Conservation (phyloP, 2,329 filamentous ascomycete genomes). For the Orbilia javanica region DNA sequence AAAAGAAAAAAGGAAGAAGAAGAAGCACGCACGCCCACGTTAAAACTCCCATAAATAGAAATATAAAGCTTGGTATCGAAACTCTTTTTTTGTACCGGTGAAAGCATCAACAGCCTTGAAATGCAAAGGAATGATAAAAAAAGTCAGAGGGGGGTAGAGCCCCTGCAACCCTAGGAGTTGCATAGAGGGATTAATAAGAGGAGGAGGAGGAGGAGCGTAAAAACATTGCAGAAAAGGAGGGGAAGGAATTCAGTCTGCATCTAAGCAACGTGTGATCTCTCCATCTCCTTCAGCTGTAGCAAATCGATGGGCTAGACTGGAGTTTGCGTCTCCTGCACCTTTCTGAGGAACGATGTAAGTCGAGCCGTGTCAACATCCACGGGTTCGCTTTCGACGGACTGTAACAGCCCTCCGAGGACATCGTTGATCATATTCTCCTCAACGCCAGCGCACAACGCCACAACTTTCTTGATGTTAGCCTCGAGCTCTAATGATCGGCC, state of each 20-base stretch:
- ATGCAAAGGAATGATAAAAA: conserved; percentile 19
- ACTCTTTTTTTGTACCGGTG: conserved; percentile 27
- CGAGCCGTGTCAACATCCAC: conserved; percentile 80
- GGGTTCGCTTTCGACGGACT: conserved; percentile 89
- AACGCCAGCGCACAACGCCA: conserved; percentile 86
- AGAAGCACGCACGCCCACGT: conserved; percentile 14
- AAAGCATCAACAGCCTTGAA: conserved; percentile 36
- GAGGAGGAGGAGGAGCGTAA: not conserved
- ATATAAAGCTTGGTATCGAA: conserved; percentile 50
- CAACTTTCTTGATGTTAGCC: conserved; percentile 86
- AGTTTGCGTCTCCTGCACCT: conserved; percentile 74
- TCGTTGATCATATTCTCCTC: conserved; percentile 83
- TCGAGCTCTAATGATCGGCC: conserved; percentile 86
- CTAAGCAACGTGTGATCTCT: conserved; percentile 10
- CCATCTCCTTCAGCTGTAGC: conserved; percentile 1
- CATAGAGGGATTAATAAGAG: too few species aligned
- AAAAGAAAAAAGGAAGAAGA: conserved; percentile 12
- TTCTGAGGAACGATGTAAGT: conserved; percentile 82
- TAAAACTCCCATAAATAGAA: conserved; percentile 44
- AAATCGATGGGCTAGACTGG: conserved; percentile 31
- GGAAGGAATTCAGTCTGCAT: conserved; percentile 21
- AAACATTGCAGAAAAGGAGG: not conserved
- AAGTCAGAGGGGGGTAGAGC: not conserved
- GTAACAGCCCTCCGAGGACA: conserved; percentile 81
- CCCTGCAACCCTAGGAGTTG: conserved; percentile 3